phyloP scores from a whole-genome alignment of 2,329 filamentous ascomycete genomes.

The Moelleriella libera region DNA sequence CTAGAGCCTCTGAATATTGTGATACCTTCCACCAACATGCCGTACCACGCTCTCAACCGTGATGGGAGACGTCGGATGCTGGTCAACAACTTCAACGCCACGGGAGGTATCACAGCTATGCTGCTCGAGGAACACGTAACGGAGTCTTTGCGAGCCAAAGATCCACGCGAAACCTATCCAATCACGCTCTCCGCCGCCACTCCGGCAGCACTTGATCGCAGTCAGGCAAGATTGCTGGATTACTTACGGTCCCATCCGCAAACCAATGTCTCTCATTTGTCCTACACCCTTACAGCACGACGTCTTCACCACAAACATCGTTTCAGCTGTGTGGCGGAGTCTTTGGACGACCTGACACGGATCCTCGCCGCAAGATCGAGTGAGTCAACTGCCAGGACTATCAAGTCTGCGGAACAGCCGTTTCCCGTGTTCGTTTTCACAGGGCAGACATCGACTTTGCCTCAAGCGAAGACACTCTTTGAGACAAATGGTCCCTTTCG shows the following conservation, averaged over 20 bases:
- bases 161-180: not conserved
- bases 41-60: slow-evolving; percentile 19
- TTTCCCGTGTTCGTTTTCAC: not conserved
- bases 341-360: not conserved
- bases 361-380: not conserved
- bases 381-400: too few species aligned
- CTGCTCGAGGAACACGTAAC: not conserved
- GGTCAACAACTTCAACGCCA: slow-evolving; percentile 21
- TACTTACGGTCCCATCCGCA: not conserved
- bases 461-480: slow-evolving; percentile 13
- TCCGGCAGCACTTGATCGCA: not conserved
- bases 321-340: not conserved
- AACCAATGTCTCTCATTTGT: not conserved
- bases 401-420: not conserved
- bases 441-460: not conserved
- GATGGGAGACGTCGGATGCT: slow-evolving; percentile 9
- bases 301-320: not conserved
- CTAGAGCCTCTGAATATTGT: slow-evolving; percentile 5
- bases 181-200: not conserved
- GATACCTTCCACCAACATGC: slow-evolving; percentile 9
- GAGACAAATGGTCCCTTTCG: slow-evolving; percentile 15
- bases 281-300: not conserved
- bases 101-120: slow-evolving; percentile 17
- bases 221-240: not conserved
- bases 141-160: not conserved